A percentile compares a stretch with the other conserved stretches of the same genome.
These are phyloP conservation scores for Rhododendron ovatum DNA, from an alignment of 148 eudicot genomes.

Conservation along the genomic window DNA sequence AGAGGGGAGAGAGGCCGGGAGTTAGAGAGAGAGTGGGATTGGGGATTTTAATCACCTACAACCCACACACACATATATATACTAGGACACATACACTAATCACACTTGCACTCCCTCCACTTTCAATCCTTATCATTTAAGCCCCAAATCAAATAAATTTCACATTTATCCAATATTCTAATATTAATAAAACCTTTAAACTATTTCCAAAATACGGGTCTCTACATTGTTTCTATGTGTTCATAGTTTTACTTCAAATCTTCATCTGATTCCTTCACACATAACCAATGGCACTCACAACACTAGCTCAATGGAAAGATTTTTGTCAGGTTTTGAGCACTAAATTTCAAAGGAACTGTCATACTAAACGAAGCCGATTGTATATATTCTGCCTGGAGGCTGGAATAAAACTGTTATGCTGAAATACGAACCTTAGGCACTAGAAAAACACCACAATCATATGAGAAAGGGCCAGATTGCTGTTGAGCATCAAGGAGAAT, in stretches of 20 bases:
- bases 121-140: no score
- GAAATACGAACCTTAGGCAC: conserved; percentile 67
- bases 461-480: conserved; percentile 45
- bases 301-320: neutral
- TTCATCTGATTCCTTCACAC: neutral
- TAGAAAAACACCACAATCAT: conserved; percentile 75
- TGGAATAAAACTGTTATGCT: neutral
- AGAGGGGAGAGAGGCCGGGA: no score
- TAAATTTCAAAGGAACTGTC: neutral
- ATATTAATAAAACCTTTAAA: no score
- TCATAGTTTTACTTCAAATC: neutral
- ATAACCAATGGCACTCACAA: neutral
- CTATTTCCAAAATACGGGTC: no score
- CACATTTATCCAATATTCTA: no score
- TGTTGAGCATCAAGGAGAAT: conserved; percentile 82
- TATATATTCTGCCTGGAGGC: neutral
- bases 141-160: no score
- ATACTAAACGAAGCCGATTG: neutral
- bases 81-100: no score
- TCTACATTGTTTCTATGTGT: neutral
- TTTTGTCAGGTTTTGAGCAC: neutral
- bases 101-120: no score
- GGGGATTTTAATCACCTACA: no score
- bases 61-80: no score
- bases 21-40: no score